These are phyloP conservation scores for Dioscorea zingiberensis DNA, from an alignment of 106 monocot species.

Conservation along the genomic window DNA sequence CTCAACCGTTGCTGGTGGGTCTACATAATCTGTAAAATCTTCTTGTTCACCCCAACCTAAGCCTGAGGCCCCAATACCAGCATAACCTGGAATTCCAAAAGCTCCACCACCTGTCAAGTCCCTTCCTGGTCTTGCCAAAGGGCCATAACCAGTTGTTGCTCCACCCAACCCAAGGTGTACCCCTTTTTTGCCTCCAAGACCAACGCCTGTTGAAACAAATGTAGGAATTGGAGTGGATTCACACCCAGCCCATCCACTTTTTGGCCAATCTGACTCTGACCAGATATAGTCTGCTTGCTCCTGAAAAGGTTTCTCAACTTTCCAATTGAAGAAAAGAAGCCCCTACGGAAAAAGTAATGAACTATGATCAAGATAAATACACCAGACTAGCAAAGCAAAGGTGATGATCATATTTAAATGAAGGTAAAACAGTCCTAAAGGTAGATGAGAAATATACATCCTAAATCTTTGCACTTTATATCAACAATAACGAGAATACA, in stretches of 20 bases:
- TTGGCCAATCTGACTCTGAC: conserved; percentile 85
- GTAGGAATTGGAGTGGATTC: conserved; percentile 64
- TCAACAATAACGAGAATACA: conserved; percentile 95
- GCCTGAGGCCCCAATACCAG: conserved; percentile 82
- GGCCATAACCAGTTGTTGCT: conserved; percentile 39
- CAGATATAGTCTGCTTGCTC: conserved; percentile 55
- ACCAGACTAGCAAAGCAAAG: no score
- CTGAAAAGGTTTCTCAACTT: conserved; percentile 16
- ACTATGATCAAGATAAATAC: no score
- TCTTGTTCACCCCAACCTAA: conserved; percentile 79
- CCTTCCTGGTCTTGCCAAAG: conserved; percentile 63
- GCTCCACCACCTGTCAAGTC: conserved; percentile 80
- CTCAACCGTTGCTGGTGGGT: conserved; percentile 61
- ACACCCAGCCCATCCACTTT: conserved; percentile 62
- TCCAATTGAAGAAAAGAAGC: conserved; percentile 68
- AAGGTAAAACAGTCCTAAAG: no score
- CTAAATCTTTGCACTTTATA: no score
- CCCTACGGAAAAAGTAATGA: conserved; percentile 35
- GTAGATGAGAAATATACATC: no score
- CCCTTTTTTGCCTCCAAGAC: conserved; percentile 58
- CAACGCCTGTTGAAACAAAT: conserved; percentile 55
- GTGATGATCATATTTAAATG: no score
- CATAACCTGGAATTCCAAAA: conserved; percentile 97
- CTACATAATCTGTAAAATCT: conserved; percentile 52
- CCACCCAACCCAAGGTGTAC: conserved; percentile 62